Evolutionary conservation across 495 filamentous ascomycete species (phyloP), one percentile per base, ranked within the genome.

Genomic region (Annulohypoxylon nitens): DNA sequence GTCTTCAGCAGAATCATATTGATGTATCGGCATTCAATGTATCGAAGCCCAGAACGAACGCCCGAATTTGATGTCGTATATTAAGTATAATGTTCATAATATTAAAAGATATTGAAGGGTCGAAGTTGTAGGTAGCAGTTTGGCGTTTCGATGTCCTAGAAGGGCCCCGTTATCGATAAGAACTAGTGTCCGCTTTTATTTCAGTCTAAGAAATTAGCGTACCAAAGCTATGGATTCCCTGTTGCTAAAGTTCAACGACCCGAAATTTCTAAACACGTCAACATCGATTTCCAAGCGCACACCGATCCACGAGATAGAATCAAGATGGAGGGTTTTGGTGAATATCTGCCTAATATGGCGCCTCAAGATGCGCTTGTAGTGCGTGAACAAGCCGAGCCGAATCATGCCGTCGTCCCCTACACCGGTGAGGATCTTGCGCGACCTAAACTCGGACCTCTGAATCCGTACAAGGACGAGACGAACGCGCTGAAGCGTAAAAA

Each of bases 401-500:
- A 86, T 64, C 87, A 89, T 64, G 87, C 84, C 26, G 85, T 88
- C 55, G 88, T 91, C 12, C 87, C 88, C 43, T 93, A 94, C 80
- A 89, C 90, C 57, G 83, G 81, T 69, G 83, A 86, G 37, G 90
- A 93, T 71, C 86, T 97, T 39, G 84, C 87, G 33, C 88, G 90
- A 43, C 90, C 92, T 1, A 79, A 83, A 0, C 85, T 92, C 73
- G 93, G 93, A 4, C 94, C 94, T 34, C 82, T 87, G 25, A 95
- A 97, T 78, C 93, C 94, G n/a, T 93, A 93, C 83, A 90, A 91
- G 78, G 84, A 89, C 60, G 87, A 89, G 34, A 73, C 83, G 30
- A 85, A 83, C 26, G 70, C 76, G 3, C 77, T 91, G 37, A 97
- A 95, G 80, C 90, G 95, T 63, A 97, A 97, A 75, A 95, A 96